Evolutionary conservation across 352 stramenopile species (phyloP).

Genomic region (Peronosclerospora sorghi): DNA sequence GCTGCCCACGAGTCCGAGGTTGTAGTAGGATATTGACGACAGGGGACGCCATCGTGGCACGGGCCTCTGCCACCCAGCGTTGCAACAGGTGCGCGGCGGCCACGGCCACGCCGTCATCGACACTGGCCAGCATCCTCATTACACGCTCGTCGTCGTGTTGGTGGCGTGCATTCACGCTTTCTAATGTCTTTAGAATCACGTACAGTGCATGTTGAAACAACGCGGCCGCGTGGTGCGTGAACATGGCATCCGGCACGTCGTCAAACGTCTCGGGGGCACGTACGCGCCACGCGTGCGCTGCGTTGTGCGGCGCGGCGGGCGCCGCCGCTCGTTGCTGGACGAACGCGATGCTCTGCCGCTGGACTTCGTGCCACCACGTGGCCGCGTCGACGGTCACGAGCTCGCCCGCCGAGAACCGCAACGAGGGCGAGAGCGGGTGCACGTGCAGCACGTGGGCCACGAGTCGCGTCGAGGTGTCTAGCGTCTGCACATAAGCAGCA

Average conservation of each 20-base stretch:
- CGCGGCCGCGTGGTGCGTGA: not conserved
- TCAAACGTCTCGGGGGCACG: constrained; percentile 2
- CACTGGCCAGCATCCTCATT: constrained; percentile 4
- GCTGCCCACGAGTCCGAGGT: constrained; percentile 12
- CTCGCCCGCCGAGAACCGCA: constrained; percentile 22
- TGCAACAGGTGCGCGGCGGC: constrained; percentile 22
- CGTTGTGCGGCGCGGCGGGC: not conserved
- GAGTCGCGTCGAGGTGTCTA: constrained; percentile 21
- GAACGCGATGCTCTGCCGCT: constrained; percentile 17
- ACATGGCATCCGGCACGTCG: constrained; percentile 5
- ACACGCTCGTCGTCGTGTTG: constrained; percentile 1
- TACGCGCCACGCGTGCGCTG: not conserved
- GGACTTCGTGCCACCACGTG: constrained; percentile 36
- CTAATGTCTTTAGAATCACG: constrained; percentile 13
- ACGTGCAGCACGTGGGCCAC: constrained; percentile 27
- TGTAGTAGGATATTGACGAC: constrained; percentile 33
- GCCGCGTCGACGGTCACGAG: constrained; percentile 21
- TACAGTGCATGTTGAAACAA: constrained; percentile 16
- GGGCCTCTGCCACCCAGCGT: constrained; percentile 18
- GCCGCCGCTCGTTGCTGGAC: constrained; percentile 4
- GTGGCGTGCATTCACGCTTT: constrained; percentile 6
- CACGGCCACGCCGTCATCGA: constrained; percentile 20
- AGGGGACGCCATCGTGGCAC: too few species aligned
- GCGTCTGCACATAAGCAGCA: constrained; percentile 17
- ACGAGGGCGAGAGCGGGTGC: constrained; percentile 24